Base-by-base conservation (phyloP, 2,329 filamentous ascomycete species). In the Hypoxylon sp. region DNA sequence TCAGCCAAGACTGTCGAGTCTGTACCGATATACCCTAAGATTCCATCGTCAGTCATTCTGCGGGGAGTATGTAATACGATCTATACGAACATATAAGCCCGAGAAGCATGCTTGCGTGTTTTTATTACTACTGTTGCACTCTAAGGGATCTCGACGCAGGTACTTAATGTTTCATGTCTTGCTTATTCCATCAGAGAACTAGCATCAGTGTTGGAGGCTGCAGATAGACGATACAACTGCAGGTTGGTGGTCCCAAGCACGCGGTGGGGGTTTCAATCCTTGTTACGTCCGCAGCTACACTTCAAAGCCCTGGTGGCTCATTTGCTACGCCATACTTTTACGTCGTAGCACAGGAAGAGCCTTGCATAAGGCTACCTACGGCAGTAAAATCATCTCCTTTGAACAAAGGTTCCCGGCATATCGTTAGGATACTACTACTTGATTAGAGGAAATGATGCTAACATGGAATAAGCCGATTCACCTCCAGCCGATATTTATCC, bases 101-200 rank as follows among this genome's bases (percentile, higher is more conserved):
- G 50, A 56, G 29, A 63, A 50, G 50, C 25, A 39, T 47, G 34
- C 7, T 46, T 54, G 60, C 47, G 23, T 25, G 25, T 37, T 43
- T 54, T 54, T 60, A 34, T 43, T 46, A 25, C 12, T 64, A 50
- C 19, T 50, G 46, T 53, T 56, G 53, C 50, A 67, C 34, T 47
- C 53, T 25, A 57, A 63, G 39, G 63, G 51, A 63, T 69, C 54
- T 60, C 32, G 16, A 69, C 46, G 61, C 57, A 63, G 61, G 63
- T 67, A 62, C 61, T 58, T 3, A 25, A 29, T 57, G 63, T 69
- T 69, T 65, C 63, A 64, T 9, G 16, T 50, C 41, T 34, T 60
- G 5, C 34, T 54, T 11, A 63, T 30, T 56, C 41, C 25, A 32
- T 27, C 25, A 48, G 11, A 16, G 14, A 56, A 30, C 43, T 5